These are phyloP conservation scores for Diophrys appendiculata DNA, from an alignment of 73 alveolate genomes.

Conservation along the genomic window DNA sequence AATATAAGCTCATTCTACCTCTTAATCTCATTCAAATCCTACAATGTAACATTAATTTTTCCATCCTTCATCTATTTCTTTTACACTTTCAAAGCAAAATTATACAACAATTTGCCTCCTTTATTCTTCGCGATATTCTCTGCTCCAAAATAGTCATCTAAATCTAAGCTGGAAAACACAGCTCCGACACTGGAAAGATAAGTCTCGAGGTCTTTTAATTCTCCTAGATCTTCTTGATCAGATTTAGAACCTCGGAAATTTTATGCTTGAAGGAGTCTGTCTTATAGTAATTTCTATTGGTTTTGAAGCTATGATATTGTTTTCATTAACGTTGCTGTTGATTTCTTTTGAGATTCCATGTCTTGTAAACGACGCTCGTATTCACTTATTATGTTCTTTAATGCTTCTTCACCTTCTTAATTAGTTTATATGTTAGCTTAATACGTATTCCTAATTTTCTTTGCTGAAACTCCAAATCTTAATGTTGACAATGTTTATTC, in stretches of 20 bases:
- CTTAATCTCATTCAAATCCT: background rate
- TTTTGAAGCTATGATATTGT: background rate
- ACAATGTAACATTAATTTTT: background rate
- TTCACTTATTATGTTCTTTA: slow-evolving; percentile 35
- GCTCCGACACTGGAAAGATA: background rate
- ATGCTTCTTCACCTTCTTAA: slow-evolving; percentile 15
- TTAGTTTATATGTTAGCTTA: slow-evolving; percentile 35
- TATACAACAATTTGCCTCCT: too few species aligned
- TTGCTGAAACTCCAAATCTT: slow-evolving; percentile 95
- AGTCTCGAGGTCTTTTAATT: too few species aligned
- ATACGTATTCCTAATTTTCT: slow-evolving; percentile 90
- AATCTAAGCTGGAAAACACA: background rate
- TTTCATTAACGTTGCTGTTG: background rate
- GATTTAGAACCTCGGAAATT: too few species aligned
- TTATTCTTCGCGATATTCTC: too few species aligned
- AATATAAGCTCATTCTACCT: background rate
- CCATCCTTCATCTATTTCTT: too few species aligned
- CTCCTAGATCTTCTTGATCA: too few species aligned
- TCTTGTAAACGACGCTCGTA: slow-evolving; percentile 36
- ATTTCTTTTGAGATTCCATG: slow-evolving; percentile 33
- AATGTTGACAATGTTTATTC: slow-evolving; percentile 83
- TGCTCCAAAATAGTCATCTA: too few species aligned
- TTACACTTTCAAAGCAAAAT: too few species aligned
- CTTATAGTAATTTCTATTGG: background rate
- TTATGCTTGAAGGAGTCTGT: too few species aligned